Evolutionary conservation across 768 basidiomycete genomes (phyloP).

Genomic region (Tulasnella sp.): DNA sequence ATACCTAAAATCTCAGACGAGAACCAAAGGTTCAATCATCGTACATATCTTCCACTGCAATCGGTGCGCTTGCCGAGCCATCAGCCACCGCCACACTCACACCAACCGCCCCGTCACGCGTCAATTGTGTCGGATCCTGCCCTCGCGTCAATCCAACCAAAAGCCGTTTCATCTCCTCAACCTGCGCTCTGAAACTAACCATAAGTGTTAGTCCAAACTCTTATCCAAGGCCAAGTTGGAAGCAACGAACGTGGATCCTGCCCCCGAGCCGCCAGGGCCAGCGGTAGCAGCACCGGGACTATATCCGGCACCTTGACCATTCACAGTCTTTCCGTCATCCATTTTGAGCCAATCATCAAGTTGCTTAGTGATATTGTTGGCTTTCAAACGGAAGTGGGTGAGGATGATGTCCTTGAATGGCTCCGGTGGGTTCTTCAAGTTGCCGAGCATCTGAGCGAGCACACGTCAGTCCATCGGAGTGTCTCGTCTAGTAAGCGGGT

Average conservation of each 20-base stretch:
- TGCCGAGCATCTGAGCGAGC: conserved; percentile 62
- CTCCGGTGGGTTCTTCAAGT: conserved; percentile 69
- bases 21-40: too few species aligned
- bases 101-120: not conserved
- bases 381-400: conserved; percentile 86
- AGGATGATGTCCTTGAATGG: conserved; percentile 80
- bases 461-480: not conserved
- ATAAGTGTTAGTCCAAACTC: not conserved
- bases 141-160: not conserved
- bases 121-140: conserved; percentile 4
- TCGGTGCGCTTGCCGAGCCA: not conserved
- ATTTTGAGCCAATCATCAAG: conserved; percentile 65
- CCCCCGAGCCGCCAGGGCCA: conserved; percentile 6
- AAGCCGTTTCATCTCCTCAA: conserved; percentile 54
- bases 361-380: conserved; percentile 54
- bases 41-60: not conserved
- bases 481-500: not conserved
- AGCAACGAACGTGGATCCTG: not conserved
- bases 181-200: conserved; percentile 46
- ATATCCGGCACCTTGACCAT: conserved; percentile 38
- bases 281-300: not conserved
- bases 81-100: not conserved
- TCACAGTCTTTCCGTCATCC: conserved; percentile 60
- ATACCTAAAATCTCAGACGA: too few species aligned
- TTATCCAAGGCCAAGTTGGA: not conserved